These are phyloP conservation scores for Termitomyces sp. DNA, from an alignment of 768 basidiomycete species.

Conservation along the genomic window DNA sequence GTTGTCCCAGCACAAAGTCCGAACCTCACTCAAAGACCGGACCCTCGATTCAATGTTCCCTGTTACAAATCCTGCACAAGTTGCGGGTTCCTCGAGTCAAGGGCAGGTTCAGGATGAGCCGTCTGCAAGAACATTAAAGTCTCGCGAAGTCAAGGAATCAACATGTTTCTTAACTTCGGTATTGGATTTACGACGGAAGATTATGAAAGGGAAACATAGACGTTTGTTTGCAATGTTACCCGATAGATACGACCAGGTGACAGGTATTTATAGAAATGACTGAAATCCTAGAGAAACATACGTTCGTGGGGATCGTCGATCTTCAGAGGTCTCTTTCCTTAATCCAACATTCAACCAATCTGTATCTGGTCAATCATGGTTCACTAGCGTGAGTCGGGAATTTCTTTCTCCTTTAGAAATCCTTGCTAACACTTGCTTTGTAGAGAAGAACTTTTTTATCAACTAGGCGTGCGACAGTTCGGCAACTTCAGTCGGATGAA, in stretches of 20 bases:
- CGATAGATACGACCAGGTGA: not conserved
- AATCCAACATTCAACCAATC: constrained; percentile 81
- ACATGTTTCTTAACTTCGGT: constrained; percentile 76
- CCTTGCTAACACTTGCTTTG: constrained; percentile 1
- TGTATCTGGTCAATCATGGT: constrained; percentile 87
- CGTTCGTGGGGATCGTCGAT: constrained; percentile 91
- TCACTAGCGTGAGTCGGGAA: constrained; percentile 63
- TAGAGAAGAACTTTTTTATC: constrained; percentile 94
- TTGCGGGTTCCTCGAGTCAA: constrained; percentile 20
- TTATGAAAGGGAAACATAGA: constrained; percentile 59
- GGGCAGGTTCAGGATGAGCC: constrained; percentile 15
- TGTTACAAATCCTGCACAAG: constrained; percentile 48
- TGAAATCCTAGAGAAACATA: constrained; percentile 82
- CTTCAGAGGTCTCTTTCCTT: constrained; percentile 66
- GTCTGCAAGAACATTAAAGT: constrained; percentile 22
- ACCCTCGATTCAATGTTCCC: constrained; percentile 96
- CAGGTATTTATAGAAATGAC: constrained; percentile 55
- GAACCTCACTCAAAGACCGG: constrained; percentile 81
- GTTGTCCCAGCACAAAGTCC: constrained; percentile 85
- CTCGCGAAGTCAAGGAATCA: constrained; percentile 65
- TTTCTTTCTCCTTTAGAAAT: not conserved
- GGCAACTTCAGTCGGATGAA: constrained; percentile 73
- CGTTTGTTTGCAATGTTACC: constrained; percentile 39
- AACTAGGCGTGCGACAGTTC: constrained; percentile 88
- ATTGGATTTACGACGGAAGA: constrained; percentile 50